Conservation (phyloP, 768 basidiomycete genomes). For the Bullera alba region DNA sequence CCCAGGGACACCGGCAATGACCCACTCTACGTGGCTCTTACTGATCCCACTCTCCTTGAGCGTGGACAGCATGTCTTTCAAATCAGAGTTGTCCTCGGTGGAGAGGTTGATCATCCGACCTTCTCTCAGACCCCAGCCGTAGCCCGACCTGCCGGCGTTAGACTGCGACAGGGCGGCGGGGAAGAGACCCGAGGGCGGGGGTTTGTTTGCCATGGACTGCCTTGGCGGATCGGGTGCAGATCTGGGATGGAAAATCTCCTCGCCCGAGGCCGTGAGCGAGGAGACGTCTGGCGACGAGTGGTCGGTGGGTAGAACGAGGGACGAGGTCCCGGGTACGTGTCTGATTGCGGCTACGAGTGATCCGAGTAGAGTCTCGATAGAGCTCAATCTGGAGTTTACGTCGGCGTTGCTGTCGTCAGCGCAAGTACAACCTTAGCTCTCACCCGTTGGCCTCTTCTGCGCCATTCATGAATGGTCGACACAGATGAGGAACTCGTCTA, state of each 20-base stretch:
- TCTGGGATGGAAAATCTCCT: conserved; percentile 38
- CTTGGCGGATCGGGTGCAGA: conserved; percentile 13
- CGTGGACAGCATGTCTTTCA: conserved; percentile 39
- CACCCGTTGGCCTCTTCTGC: conserved; percentile 42
- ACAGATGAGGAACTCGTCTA: conserved; percentile 45
- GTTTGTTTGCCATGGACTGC: conserved; percentile 24
- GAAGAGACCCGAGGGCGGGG: conserved; percentile 34
- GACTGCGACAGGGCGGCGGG: conserved; percentile 20
- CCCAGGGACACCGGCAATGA: conserved; percentile 45
- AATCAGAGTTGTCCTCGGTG: conserved; percentile 32
- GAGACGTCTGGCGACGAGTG: conserved; percentile 30
- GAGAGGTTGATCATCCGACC: conserved; percentile 27
- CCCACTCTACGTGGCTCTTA: conserved; percentile 40
- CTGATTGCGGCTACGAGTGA: conserved; percentile 28
- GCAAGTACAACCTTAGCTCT: conserved; percentile 9
- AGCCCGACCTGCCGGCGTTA: conserved; percentile 22
- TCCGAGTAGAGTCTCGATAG: conserved; percentile 42
- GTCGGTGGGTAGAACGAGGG: conserved; percentile 6
- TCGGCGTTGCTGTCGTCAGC: conserved; percentile 37
- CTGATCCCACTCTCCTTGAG: conserved; percentile 46
- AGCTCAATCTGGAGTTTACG: conserved; percentile 40
- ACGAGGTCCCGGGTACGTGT: background rate
- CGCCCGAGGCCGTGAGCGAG: conserved; percentile 32
- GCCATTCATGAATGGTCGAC: conserved; percentile 45
- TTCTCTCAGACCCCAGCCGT: conserved; percentile 38